phyloP scores from a whole-genome alignment of 1,284 basidiomycete species.

The Ustilago lituana region DNA sequence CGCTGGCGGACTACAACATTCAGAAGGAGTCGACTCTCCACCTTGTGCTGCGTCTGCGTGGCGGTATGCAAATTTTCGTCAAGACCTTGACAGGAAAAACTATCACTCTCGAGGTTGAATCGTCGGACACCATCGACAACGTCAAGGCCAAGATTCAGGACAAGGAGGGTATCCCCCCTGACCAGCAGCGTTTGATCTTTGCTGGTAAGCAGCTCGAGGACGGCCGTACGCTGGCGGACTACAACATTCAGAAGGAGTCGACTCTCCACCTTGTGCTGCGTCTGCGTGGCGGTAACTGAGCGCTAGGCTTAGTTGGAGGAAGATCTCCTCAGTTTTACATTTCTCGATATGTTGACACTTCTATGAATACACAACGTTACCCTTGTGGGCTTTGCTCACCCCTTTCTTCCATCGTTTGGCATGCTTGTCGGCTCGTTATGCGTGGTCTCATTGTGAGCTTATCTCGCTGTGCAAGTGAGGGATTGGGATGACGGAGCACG shows the following conservation, averaged over 20 bases:
- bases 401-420: no score
- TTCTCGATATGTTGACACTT: background rate
- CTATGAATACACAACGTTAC: slow-evolving; percentile 16
- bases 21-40: slow-evolving; percentile 99
- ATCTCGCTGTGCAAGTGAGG: no score
- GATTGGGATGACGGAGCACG: no score
- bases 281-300: slow-evolving; percentile 59
- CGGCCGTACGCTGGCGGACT: slow-evolving; percentile 69
- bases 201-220: slow-evolving; percentile 70
- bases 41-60: slow-evolving; percentile 84
- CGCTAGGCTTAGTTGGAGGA: no score
- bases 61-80: slow-evolving; percentile 72
- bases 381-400: background rate
- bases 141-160: slow-evolving; percentile 66
- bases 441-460: no score
- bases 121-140: slow-evolving; percentile 93
- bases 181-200: slow-evolving; percentile 70
- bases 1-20: slow-evolving; percentile 75
- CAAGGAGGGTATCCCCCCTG: slow-evolving; percentile 68
- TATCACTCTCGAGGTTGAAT: slow-evolving; percentile 90
- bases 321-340: no score
- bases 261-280: slow-evolving; percentile 65
- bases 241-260: slow-evolving; percentile 68
- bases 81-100: slow-evolving; percentile 93
- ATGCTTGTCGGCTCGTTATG: no score